Percentiles rank a stretch among this genome's conserved stretches.
phyloP scores from a whole-genome alignment of 257 asterid species.

The Plectranthus barbatus region DNA sequence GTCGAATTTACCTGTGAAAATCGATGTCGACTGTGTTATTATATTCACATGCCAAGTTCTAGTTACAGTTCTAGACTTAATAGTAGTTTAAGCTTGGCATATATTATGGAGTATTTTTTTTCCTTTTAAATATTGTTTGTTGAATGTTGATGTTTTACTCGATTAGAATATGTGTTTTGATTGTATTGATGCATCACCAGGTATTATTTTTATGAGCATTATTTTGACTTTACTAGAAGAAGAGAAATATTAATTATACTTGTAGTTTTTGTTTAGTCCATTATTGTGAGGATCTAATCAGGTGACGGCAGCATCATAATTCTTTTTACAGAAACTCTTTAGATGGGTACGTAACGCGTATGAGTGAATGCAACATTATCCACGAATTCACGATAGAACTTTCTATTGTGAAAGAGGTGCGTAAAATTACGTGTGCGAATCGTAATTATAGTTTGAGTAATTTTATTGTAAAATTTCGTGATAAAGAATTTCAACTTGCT shows the following conservation, averaged over 20 bases:
- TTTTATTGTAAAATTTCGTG: neutral
- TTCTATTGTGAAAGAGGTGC: too few relatives aligned
- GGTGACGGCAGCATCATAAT: neutral
- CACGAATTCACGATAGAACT: too few relatives aligned
- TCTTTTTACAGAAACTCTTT: neutral
- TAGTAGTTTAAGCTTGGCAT: neutral
- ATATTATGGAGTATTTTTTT: too few relatives aligned
- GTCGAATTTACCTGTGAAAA: constrained; percentile 14
- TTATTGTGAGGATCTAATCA: neutral
- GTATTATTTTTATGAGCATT: constrained; percentile 5
- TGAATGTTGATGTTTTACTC: neutral
- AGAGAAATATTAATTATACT: neutral
- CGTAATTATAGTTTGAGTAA: neutral
- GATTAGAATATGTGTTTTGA: constrained; percentile 7
- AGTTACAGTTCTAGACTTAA: neutral
- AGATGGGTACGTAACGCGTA: too few relatives aligned
- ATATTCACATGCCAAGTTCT: constrained; percentile 3
- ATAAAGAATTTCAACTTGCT: neutral
- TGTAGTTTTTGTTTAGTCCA: neutral
- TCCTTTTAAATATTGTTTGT: constrained; percentile 5
- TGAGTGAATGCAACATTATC: too few relatives aligned
- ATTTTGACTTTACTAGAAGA: neutral
- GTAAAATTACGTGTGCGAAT: too few relatives aligned
- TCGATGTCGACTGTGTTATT: neutral
- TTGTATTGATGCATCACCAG: constrained; percentile 11